phyloP scores from a whole-genome alignment of 106 monocot species.

The Phalaenopsis aphrodite region DNA sequence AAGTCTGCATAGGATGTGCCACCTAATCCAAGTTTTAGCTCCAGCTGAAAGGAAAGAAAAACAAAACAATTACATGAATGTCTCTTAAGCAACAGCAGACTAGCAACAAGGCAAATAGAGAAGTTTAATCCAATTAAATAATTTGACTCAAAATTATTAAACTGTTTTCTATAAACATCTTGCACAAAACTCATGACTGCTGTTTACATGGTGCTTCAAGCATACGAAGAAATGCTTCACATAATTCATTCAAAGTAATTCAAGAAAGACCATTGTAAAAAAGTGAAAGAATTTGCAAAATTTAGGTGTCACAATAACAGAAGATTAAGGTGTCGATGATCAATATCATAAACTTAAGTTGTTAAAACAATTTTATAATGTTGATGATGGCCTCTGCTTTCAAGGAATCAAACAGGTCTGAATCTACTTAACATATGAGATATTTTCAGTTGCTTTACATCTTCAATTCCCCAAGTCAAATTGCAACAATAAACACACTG shows the following conservation, averaged over 20 bases:
- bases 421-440: background rate
- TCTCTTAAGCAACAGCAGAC: background rate
- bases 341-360: background rate
- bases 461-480: background rate
- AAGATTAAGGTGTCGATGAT: background rate
- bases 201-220: background rate
- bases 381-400: background rate
- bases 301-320: background rate
- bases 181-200: background rate
- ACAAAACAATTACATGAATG: background rate
- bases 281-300: background rate
- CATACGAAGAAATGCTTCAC: background rate
- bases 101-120: background rate
- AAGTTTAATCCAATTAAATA: background rate
- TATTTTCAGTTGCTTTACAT: background rate
- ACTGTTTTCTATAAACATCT: background rate
- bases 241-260: background rate
- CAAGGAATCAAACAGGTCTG: background rate
- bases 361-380: background rate
- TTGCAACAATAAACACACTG: background rate
- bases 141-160: background rate
- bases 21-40: conserved; percentile 90
- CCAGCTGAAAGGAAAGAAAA: conserved; percentile 22
- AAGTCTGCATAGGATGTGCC: conserved; percentile 97
- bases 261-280: background rate